These are phyloP conservation scores for Rheum nobile DNA, from an alignment of 148 eudicot genomes.

Conservation along the genomic window DNA sequence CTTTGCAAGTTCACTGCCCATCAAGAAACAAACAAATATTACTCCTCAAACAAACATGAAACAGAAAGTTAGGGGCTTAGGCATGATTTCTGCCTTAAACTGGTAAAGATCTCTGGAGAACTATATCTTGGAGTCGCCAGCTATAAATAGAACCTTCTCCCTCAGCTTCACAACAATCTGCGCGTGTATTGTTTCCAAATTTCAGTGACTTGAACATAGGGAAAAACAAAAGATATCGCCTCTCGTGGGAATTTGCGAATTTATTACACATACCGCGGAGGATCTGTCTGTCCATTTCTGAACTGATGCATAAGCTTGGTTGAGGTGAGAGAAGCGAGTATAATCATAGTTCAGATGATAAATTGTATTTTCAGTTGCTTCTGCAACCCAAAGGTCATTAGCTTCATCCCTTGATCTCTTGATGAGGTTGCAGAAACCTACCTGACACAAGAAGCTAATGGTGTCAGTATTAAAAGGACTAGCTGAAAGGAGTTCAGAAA, in stretches of 20 bases:
- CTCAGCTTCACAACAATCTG: conserved; percentile 57
- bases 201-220: background rate
- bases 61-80: background rate
- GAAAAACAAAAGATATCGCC: conserved; percentile 1
- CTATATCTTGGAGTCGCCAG: conserved; percentile 25
- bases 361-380: conserved; percentile 74
- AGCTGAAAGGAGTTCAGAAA: background rate
- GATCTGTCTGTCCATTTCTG: conserved; percentile 61
- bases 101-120: conserved; percentile 6
- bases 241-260: background rate
- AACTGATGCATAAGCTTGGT: conserved; percentile 46
- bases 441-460: conserved; percentile 25
- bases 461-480: background rate
- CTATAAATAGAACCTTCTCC: conserved; percentile 42
- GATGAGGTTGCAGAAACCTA: conserved; percentile 74
- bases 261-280: conserved; percentile 33
- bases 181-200: background rate
- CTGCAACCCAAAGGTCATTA: conserved; percentile 84
- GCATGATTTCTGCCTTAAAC: conserved; percentile 12
- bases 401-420: conserved; percentile 56
- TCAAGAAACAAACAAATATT: background rate
- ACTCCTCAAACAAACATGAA: background rate
- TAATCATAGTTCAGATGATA: conserved; percentile 53
- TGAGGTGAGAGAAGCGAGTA: conserved; percentile 41
- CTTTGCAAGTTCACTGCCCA: background rate